Evolutionary conservation across 139 green algal genomes (phyloP), one percentile per base, ranked within the genome.

Genomic region (Ettlia oleoabundans): DNA sequence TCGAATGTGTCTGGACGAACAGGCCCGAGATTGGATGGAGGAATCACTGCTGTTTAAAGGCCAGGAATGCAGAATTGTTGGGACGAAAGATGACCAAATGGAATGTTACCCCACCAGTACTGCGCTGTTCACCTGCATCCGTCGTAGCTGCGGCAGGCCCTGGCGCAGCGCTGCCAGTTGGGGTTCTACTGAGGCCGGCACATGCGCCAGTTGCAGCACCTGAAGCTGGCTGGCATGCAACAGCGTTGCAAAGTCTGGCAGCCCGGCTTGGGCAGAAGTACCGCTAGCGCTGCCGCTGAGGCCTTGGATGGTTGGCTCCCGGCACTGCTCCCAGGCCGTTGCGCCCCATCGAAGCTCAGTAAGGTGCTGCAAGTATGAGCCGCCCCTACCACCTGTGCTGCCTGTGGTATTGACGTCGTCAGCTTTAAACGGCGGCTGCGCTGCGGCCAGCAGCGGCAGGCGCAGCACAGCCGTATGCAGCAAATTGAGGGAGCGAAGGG

Each of bases 91-190:
- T n/a, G n/a, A n/a, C n/a, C n/a, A n/a, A n/a, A n/a, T n/a, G n/a
- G n/a, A n/a, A n/a, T n/a, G 1, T 76, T 42, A 76, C 7, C 28
- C 73, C 73, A 80, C 18, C 73, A 80, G 53, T 26, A 68, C 53
- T 4, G 73, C 73, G 53, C 73, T 80, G 53, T 80, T 80, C 22
- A 80, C 73, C 37, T 68, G 52, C 24, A 80, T 51, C 21, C 53
- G 35, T 13, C 5, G 32, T 53, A 80, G 73, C 24, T 15, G 35
- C 24, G 35, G 73, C 73, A 80, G 37, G 8, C 58, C 52, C 51
- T 10, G 1, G 30, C 58, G 35, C 24, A 80, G 73, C 53, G 13
- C 53, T 15, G 28, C 37, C 52, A 80, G 24, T 53, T 80, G 73
- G 0, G 52, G 19, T 26, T 53, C 52, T 1, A 19, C 37, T 5